Base-by-base conservation (phyloP, 163 green algal species). In the Scenedesmus sp. region DNA sequence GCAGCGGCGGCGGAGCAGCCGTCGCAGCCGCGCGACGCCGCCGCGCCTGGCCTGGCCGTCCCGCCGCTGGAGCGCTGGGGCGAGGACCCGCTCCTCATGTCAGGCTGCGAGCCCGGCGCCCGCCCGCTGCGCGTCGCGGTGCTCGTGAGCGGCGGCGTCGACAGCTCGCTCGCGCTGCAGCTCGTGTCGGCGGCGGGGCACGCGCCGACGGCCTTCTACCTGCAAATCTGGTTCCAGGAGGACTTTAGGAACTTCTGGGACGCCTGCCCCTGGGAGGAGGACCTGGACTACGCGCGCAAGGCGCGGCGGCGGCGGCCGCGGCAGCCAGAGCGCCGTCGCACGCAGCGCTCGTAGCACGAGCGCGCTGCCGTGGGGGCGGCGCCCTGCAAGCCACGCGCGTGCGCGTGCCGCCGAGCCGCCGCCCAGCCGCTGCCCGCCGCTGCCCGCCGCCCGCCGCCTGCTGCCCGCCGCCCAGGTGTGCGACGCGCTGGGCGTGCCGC, bases 221-320 rank as follows among this genome's bases (percentile, higher is more conserved):
- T 99, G 29, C 92, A 98, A 82, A 98, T 98, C 60, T 97, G 94
- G 92, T 93, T 95, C 54, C 88, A 97, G 78, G 95, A 99, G 80
- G 96, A 98, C 81, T 98, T 97, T 73, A 82, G 92, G 4, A 99
- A 99, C 87, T 96, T 91, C 53, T 98, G 94, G 94, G 93, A 93
- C 22, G 75, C 90, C 0, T 99, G 96, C 72, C 96, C 96, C 13
- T 99, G 96, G 96, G 95, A 99, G 82, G 94, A 98, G 60, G 96
- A 99, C 81, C 80, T 99, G 64, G 29, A 82, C 3, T 95, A 95
- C 69, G 97, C 93, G 39, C 78, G 88, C 6, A 80, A 92, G 76
- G 90, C 95, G 39, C 42, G 10, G 26, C 42, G 39, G 15, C n/a
- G 28, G 63, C 9, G 63, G 63, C 9, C 14, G 28, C 47, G 57